phyloP scores from a whole-genome alignment of 2,329 filamentous ascomycete genomes.

The Zymoseptoria passerinii region DNA sequence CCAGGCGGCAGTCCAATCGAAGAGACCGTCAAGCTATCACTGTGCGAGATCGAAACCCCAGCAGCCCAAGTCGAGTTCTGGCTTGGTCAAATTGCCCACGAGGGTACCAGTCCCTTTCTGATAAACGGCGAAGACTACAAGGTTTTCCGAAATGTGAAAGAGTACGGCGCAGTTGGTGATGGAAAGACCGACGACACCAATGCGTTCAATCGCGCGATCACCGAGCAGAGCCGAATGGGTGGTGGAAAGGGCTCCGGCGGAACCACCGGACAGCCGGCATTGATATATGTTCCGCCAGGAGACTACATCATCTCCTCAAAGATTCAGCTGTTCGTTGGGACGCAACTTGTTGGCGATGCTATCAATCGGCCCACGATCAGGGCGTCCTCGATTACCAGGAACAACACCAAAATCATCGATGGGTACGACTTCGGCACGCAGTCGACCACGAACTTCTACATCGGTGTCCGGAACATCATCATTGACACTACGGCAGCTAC shows the following conservation, averaged over 20 bases:
- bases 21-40: background rate
- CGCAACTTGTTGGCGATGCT: constrained; percentile 79
- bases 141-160: constrained; percentile 41
- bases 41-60: constrained; percentile 7
- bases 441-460: constrained; percentile 25
- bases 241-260: constrained; percentile 35
- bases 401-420: constrained; percentile 15
- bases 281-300: constrained; percentile 23
- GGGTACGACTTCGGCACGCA: constrained; percentile 20
- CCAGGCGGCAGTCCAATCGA: background rate
- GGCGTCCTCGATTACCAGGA: constrained; percentile 34
- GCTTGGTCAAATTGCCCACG: constrained; percentile 53
- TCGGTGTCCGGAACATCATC: constrained; percentile 22
- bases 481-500: constrained; percentile 21
- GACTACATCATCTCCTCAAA: constrained; percentile 58
- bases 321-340: constrained; percentile 81
- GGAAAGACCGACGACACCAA: constrained; percentile 74
- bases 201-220: constrained; percentile 77
- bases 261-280: constrained; percentile 51
- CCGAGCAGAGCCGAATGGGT: constrained; percentile 23
- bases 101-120: constrained; percentile 59
- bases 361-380: constrained; percentile 57
- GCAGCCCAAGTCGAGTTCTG: constrained; percentile 48
- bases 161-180: constrained; percentile 44
- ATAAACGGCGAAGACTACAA: constrained; percentile 49